Base-by-base conservation (phyloP, 139 green algal species). In the Volvox reticuliferus region DNA sequence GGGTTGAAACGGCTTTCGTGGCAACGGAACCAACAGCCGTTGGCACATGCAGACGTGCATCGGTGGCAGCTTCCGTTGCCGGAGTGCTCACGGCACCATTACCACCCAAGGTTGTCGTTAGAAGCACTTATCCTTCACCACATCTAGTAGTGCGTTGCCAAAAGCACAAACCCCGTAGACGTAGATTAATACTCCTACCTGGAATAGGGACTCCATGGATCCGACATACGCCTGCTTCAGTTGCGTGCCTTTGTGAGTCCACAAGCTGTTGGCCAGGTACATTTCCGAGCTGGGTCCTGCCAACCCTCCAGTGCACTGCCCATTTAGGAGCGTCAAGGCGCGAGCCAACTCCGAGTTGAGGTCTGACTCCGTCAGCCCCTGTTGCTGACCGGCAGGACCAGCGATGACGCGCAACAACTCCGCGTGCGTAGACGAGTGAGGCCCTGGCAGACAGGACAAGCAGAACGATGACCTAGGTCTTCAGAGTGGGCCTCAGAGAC, bases 271-370 rank as follows among this genome's bases (percentile, higher is more conserved):
- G 18, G 85, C 86, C 50, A 90, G 36, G 13, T 73, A 22, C 50
- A 90, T 30, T 30, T 68, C 18, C n/a, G 44, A 75, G 73, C 13
- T n/a, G 44, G 50, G 12, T 12, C 2, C 35, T 26, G 32, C 76
- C 35, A n/a, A n/a, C 35, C 35, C 17, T 80, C 35, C 0, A 13
- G 65, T 18, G 78, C 78, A n/a, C 18, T 17, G 30, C 81, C 75
- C n/a, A 75, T 83, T 76, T 21, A 90, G 73, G 1, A 90, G 69
- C 30, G 69, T 36, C 50, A 90, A 76, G 73, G 86, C 55, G 6
- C 20, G n/a, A 21, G 69, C 86, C 30, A 90, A 55, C 20, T 84
- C 71, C 9, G 86, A 83, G 69, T 90, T 90, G 19, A 90, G 86
- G 14, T 75, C 71, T 14, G 86, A 22, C 50, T 90, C 86, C 28